Evolutionary conservation across 225 moss, liverwort and hornwort genomes (phyloP).

Genomic region (Climacium dendroides): DNA sequence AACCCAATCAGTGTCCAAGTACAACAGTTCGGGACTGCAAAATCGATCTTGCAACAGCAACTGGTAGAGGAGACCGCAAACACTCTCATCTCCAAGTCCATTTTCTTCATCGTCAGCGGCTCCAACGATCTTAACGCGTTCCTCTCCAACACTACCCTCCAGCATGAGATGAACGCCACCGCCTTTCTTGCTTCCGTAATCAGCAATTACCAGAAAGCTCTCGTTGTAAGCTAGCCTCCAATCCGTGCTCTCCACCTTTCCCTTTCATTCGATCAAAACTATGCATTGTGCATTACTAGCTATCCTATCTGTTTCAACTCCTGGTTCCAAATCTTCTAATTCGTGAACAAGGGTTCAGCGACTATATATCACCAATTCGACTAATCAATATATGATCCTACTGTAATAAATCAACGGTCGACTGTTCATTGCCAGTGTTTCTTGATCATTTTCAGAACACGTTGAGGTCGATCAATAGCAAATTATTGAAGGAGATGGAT

Average conservation of each 20-base stretch:
- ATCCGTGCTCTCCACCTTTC: neutral
- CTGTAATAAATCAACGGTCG: neutral
- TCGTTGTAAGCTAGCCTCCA: conserved; percentile 9
- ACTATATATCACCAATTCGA: neutral
- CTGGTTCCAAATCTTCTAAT: too few relatives aligned
- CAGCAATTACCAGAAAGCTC: neutral
- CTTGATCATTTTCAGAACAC: too few relatives aligned
- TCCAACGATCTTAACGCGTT: conserved; percentile 11
- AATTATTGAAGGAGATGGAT: neutral
- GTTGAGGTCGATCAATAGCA: neutral
- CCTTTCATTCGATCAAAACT: neutral
- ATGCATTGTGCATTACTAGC: too few relatives aligned
- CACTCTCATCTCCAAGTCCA: conserved; percentile 1
- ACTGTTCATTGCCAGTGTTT: neutral
- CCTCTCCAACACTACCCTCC: neutral
- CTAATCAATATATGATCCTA: neutral
- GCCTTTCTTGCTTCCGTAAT: neutral
- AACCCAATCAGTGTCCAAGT: conserved; percentile 15
- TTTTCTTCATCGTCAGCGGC: conserved; percentile 10
- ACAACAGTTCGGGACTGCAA: conserved; percentile 5
- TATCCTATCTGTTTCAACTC: neutral
- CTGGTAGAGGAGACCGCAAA: neutral
- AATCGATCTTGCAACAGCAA: neutral
- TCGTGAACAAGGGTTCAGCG: neutral
- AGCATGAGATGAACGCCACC: neutral